phyloP scores from a whole-genome alignment of 352 stramenopile species.

The Phytophthora idaei region DNA sequence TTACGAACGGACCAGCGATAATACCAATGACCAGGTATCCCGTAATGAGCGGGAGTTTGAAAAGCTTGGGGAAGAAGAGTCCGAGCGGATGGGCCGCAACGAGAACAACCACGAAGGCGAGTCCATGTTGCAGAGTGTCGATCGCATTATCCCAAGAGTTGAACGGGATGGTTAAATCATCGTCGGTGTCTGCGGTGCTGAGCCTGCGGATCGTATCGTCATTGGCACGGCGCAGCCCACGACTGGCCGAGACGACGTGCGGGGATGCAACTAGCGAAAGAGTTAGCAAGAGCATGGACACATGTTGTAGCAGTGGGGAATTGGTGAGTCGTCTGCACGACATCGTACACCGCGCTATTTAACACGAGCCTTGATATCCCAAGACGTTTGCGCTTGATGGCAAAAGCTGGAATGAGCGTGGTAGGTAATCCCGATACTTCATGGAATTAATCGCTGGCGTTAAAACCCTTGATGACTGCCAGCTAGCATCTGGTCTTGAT shows the following conservation, averaged over 20 bases:
- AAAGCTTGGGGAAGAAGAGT: conserved; percentile 60
- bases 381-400: conserved; percentile 10
- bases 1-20: conserved; percentile 59
- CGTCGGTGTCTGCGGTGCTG: conserved; percentile 8
- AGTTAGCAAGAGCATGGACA: conserved; percentile 1
- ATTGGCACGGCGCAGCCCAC: conserved; percentile 3
- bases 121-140: conserved; percentile 46
- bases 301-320: neutral
- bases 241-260: conserved; percentile 5
- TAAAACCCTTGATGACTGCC: conserved; percentile 14
- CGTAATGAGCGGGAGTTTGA: conserved; percentile 67
- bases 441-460: neutral
- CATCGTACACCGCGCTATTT: neutral
- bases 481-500: conserved; percentile 27
- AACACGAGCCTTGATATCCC: neutral
- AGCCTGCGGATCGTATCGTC: conserved; percentile 7
- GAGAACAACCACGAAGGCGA: conserved; percentile 62
- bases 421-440: neutral
- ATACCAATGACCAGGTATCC: conserved; percentile 69
- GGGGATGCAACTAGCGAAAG: conserved; percentile 9
- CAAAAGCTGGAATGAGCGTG: conserved; percentile 13
- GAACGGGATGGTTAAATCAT: conserved; percentile 46
- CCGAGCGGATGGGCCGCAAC: conserved; percentile 62
- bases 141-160: conserved; percentile 37
- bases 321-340: neutral